Conservation (phyloP, 108 stramenopile species). For the Aurantiochytrium sp. region DNA sequence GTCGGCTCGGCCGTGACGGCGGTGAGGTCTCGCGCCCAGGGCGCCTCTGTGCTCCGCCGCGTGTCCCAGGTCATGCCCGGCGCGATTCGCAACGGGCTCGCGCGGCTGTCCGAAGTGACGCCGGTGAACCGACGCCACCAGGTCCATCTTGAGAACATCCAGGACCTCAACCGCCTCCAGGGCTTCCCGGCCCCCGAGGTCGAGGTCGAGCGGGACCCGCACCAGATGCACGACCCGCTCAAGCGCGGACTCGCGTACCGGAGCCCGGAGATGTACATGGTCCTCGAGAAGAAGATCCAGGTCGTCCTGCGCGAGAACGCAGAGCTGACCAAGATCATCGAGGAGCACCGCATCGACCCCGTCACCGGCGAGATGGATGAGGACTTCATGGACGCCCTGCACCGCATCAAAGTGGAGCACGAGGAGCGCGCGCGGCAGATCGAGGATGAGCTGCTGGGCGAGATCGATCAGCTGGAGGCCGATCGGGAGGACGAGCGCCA, state of each 20-base stretch:
- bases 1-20: not conserved
- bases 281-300: not conserved
- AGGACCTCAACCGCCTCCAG: not conserved
- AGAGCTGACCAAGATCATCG: not conserved
- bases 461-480: not conserved
- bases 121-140: not conserved
- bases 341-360: conserved; percentile 13
- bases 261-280: conserved; percentile 26
- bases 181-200: not conserved
- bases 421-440: not conserved
- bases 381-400: not conserved
- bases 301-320: not conserved
- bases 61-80: not conserved
- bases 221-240: conserved; percentile 11
- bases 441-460: not conserved
- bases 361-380: conserved; percentile 24
- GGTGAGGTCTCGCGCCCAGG: not conserved
- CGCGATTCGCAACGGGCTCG: not conserved
- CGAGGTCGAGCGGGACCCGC: not conserved
- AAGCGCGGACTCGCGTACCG: not conserved
- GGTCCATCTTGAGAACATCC: not conserved
- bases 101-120: not conserved
- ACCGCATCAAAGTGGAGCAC: not conserved
- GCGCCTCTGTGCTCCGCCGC: not conserved
- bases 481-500: not conserved